Percentiles rank a stretch among this genome's conserved stretches.
Conservation (phyloP, 2,329 filamentous ascomycete genomes). For the Aspergillus fumigatus region DNA sequence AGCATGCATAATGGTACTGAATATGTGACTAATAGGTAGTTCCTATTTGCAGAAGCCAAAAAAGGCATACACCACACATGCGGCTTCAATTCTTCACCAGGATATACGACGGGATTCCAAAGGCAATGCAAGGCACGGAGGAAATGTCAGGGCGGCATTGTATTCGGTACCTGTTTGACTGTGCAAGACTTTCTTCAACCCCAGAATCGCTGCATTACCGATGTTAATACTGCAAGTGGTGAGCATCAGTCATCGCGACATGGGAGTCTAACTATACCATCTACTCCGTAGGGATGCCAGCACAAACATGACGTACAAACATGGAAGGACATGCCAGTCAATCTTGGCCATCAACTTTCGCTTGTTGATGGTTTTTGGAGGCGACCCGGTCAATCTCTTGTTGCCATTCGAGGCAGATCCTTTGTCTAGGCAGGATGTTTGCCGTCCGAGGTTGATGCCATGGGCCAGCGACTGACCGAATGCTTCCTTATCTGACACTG, state of each 20-base stretch:
- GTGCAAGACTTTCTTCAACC: constrained; percentile 57
- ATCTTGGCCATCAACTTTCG: constrained; percentile 61
- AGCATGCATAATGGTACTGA: constrained; percentile 74
- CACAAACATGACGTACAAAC: constrained; percentile 64
- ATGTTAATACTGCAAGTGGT: constrained; percentile 45
- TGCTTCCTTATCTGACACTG: neutral
- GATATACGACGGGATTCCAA: constrained; percentile 62
- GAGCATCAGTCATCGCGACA: too few species aligned
- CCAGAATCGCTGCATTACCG: constrained; percentile 65
- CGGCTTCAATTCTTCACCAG: constrained; percentile 63
- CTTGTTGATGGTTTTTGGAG: constrained; percentile 39
- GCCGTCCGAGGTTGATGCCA: neutral
- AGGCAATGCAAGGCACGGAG: constrained; percentile 67
- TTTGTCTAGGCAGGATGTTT: neutral
- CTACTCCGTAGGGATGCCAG: constrained; percentile 63
- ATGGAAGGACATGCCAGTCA: constrained; percentile 64
- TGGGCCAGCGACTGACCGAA: neutral
- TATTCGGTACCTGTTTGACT: constrained; percentile 53
- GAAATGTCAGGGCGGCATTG: constrained; percentile 71
- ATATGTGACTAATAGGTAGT: neutral
- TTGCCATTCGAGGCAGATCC: neutral
- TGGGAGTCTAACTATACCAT: constrained; percentile 22
- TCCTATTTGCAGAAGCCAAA: neutral
- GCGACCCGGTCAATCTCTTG: neutral
- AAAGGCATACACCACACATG: constrained; percentile 56